Percentiles rank a stretch among this genome's conserved stretches.
Evolutionary conservation across 1,284 basidiomycete species (phyloP).

Genomic region (Coniophora puteana): DNA sequence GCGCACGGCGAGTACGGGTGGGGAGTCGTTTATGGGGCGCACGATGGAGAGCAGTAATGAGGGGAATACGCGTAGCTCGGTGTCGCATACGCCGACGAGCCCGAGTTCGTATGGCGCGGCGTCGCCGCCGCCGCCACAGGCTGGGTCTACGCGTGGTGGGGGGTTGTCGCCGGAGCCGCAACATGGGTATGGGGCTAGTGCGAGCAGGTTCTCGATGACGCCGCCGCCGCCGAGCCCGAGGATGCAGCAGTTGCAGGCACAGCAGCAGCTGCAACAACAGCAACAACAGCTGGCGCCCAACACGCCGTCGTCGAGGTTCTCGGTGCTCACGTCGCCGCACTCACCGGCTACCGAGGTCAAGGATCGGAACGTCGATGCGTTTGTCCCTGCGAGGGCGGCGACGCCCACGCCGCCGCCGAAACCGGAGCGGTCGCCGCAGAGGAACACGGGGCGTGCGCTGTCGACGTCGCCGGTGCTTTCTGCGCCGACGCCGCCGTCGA

Average conservation of each 20-base stretch:
- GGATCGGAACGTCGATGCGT: conserved; percentile 8
- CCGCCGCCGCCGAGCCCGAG: conserved; percentile 21
- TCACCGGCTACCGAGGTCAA: conserved; percentile 30
- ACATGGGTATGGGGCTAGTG: too few species aligned
- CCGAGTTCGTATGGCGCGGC: too few species aligned
- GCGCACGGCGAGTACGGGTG: too few species aligned
- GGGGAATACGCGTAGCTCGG: too few species aligned
- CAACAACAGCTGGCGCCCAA: conserved; percentile 6
- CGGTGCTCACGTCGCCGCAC: conserved; percentile 42
- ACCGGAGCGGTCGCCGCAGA: conserved; percentile 5
- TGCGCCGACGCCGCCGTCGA: conserved; percentile 4
- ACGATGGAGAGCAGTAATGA: too few species aligned
- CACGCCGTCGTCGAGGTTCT: conserved; percentile 30
- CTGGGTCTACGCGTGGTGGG: too few species aligned
- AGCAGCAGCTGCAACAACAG: conserved; percentile 1
- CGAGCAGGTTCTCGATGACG: conserved; percentile 28
- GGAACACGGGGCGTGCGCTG: conserved; percentile 14
- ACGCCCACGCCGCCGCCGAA: background rate
- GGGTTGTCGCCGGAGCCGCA: too few species aligned
- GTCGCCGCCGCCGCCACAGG: too few species aligned
- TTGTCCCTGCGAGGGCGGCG: background rate
- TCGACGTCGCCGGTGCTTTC: conserved; percentile 7
- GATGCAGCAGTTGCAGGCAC: conserved; percentile 11
- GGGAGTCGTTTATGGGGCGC: too few species aligned
- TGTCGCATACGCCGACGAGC: too few species aligned